A percentile compares a stretch with the other conserved stretches of the same genome.
Conservation (phyloP, 805 yeast species). For the Yarrowia bubula region DNA sequence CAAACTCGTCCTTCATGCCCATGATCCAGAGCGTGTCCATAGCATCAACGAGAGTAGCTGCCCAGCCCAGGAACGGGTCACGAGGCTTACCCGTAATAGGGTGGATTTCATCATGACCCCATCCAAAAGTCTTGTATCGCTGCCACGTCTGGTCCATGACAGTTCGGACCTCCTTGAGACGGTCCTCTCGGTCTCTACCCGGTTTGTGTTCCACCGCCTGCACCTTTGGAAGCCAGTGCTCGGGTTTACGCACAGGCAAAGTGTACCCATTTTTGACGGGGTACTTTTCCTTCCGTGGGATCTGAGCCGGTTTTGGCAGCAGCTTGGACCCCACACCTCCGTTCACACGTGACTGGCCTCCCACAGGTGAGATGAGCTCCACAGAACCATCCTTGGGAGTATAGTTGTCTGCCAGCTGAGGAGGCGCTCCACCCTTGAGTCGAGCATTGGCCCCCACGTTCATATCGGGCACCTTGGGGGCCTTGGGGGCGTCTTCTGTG, state of each 20-base stretch:
- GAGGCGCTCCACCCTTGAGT: constrained; percentile 17
- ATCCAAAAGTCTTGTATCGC: constrained; percentile 44
- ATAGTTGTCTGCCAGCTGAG: not conserved
- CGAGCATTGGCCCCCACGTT: constrained; percentile 7
- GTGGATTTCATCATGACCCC: constrained; percentile 48
- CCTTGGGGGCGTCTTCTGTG: not conserved
- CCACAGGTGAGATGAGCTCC: not conserved
- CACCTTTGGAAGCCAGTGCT: constrained; percentile 27
- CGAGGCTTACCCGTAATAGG: constrained; percentile 41
- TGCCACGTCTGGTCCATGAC: constrained; percentile 48
- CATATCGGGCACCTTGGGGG: not conserved
- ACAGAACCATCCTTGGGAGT: not conserved
- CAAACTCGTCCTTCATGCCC: constrained; percentile 44
- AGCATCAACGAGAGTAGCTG: constrained; percentile 52
- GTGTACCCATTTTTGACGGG: not conserved
- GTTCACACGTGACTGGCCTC: not conserved
- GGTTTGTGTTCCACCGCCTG: constrained; percentile 29
- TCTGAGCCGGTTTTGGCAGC: constrained; percentile 4
- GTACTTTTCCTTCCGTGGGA: constrained; percentile 13
- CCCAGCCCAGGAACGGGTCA: constrained; percentile 52
- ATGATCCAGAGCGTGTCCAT: constrained; percentile 53
- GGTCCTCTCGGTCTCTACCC: constrained; percentile 27
- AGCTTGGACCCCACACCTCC: not conserved
- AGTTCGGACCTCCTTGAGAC: constrained; percentile 38
- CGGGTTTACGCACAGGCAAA: not conserved